These are phyloP conservation scores for Lepidium didymum DNA, from an alignment of 345 rosid species.

Conservation along the genomic window DNA sequence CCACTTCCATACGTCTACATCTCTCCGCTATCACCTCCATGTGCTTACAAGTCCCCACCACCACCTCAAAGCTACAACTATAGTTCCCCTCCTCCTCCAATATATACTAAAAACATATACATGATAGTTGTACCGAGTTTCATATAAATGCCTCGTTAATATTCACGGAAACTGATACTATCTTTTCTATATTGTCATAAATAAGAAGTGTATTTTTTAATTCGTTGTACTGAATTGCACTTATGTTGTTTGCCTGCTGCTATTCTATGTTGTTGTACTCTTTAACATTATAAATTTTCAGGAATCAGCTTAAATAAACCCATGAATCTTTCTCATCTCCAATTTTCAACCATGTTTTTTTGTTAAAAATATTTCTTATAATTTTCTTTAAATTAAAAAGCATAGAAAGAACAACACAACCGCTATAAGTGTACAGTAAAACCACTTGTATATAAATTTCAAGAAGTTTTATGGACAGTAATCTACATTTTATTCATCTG, in stretches of 20 bases:
- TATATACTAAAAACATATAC: neutral
- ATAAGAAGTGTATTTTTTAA: neutral
- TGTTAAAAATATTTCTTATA: no score
- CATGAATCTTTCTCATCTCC: no score
- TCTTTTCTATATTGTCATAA: neutral
- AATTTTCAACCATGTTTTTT: no score
- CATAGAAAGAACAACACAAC: no score
- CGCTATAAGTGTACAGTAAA: no score
- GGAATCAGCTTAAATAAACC: no score
- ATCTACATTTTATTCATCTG: no score
- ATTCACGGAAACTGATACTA: neutral
- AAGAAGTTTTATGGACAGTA: no score
- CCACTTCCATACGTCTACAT: neutral
- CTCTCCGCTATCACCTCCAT: neutral
- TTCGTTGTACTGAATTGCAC: neutral
- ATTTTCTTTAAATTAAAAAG: no score
- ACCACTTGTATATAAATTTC: no score
- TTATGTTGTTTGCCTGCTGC: neutral
- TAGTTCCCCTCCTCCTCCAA: slow-evolving; percentile 2
- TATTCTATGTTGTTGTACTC: neutral
- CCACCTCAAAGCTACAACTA: neutral
- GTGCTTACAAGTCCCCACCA: neutral
- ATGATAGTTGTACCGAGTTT: neutral
- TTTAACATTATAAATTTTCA: no score
- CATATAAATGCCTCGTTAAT: neutral